Evolutionary conservation across 768 basidiomycete genomes (phyloP), one percentile per base, ranked within the genome.

Genomic region (Gautieria morchelliformis): DNA sequence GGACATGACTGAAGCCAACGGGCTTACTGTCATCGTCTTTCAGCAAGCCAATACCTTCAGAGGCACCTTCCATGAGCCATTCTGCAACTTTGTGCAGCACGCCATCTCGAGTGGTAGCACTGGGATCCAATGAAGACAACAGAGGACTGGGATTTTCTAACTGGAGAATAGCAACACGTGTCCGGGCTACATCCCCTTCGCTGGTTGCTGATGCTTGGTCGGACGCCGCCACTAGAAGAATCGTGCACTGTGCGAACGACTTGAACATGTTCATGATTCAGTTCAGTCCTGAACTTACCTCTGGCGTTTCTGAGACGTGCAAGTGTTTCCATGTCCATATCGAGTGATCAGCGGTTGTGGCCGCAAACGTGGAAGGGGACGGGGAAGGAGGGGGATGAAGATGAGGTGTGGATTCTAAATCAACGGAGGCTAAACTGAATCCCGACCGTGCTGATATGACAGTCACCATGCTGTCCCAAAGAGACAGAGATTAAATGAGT

Each of bases 21-120:
- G 15, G 68, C 74, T 48, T 63, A 84, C 85, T 73, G 45, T 82
- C 75, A 11, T 64, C 59, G 56, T 78, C 77, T 51, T 70, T 65
- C 56, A 76, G 68, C 11, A 85, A 66, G 2, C 76, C 78, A 12
- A 77, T 65, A 20, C 74, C 74, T 50, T 69, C 68, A 0, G 75
- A 69, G 14, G 73, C 72, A 11, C 82, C 79, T 41, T 79, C 75
- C 6, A 81, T 65, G 22, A 74, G 63, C 80, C 83, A 84, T 47
- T 81, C 78, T 7, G 79, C 79, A 10, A 85, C 60, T 42, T 72
- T 71, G 52, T 72, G 72, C 0, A 87, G 71, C 27, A 62, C 65
- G 1, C 74, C 63, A 10, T 72, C 69, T 0, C 56, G 45, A 40
- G 51, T 19, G 15, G 33, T 52, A 52, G 20, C 19, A 17, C 14